Evolutionary conservation across 805 yeast genomes (phyloP), one percentile per base, ranked within the genome.

Genomic region (Kazachstania bromeliacearum): DNA sequence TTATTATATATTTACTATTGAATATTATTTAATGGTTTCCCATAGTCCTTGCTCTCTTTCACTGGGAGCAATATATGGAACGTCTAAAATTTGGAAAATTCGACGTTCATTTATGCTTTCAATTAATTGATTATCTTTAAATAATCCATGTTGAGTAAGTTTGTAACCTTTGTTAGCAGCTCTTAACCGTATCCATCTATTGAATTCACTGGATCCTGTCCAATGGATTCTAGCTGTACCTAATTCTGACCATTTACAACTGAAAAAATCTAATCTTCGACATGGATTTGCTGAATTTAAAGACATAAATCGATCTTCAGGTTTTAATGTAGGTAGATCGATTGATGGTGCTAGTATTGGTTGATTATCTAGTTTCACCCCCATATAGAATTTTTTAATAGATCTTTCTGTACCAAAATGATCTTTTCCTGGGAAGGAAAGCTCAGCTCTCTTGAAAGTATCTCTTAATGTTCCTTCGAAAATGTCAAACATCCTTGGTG

Each of bases 221-320:
- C 50, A 57, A 25, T 57, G 60, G n/a, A 57, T 24, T 39, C 52
- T 45, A 4, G 50, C 46, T 2, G 60, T 51, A n/a, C 61, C 62
- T 19, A 55, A 29, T 39, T 55, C 57, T 3, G 53, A 46, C 55
- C 56, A 57, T 36, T 40, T 47, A 35, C 57, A 47, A 19, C 47
- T 36, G 26, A 57, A 51, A 31, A 57, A 55, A 40, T 57, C 62
- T 6, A 57, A 42, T 27, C 62, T 39, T 28, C 62, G 38, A 30
- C 62, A 57, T 1, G 47, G 44, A 27, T 35, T 38, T 7, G 23
- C 22, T n/a, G 42, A 21, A 35, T 33, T 51, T 10, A 41, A 24
- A 13, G 59, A 51, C 55, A 53, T 43, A 15, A 40, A 51, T 19
- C 34, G 32, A 35, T 53, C 58, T 4, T 33, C 43, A 1, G 41